These are phyloP conservation scores for Pilasporangium apinafurcum DNA, from an alignment of 352 stramenopile genomes.

Conservation along the genomic window DNA sequence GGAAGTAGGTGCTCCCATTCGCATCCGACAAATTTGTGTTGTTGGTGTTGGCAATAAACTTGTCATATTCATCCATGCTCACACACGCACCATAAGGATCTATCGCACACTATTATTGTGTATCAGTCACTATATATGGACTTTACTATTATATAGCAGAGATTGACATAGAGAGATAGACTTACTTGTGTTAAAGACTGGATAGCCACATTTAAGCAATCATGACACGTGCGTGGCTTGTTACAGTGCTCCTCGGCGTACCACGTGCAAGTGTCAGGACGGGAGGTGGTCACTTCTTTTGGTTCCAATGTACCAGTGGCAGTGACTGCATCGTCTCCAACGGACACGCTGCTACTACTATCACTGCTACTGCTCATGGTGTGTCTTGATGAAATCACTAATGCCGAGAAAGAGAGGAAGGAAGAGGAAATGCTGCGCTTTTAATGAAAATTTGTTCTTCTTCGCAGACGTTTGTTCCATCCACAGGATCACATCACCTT, in stretches of 20 bases:
- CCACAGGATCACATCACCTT: too few species aligned
- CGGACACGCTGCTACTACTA: background rate
- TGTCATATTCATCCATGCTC: conserved; percentile 1
- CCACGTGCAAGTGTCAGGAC: conserved; percentile 26
- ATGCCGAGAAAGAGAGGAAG: background rate
- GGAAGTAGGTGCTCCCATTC: too few species aligned
- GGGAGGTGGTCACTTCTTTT: conserved; percentile 5
- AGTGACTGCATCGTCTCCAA: background rate
- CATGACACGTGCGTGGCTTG: conserved; percentile 40
- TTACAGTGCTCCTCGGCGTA: conserved; percentile 16
- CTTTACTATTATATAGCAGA: background rate
- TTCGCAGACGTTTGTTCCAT: too few species aligned
- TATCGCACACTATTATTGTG: background rate
- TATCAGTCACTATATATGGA: too few species aligned
- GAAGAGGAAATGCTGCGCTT: too few species aligned
- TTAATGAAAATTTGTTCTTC: too few species aligned
- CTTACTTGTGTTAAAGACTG: background rate
- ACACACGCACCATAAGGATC: conserved; percentile 10
- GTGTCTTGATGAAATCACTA: background rate
- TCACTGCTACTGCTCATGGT: background rate
- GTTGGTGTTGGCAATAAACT: too few species aligned
- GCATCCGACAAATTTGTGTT: too few species aligned
- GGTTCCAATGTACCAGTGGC: background rate
- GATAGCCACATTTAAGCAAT: conserved; percentile 44
- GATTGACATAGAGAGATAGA: background rate